Evolutionary conservation across 2,329 filamentous ascomycete species (phyloP), one percentile per base, ranked within the genome.

Genomic region (Alternaria triticina): DNA sequence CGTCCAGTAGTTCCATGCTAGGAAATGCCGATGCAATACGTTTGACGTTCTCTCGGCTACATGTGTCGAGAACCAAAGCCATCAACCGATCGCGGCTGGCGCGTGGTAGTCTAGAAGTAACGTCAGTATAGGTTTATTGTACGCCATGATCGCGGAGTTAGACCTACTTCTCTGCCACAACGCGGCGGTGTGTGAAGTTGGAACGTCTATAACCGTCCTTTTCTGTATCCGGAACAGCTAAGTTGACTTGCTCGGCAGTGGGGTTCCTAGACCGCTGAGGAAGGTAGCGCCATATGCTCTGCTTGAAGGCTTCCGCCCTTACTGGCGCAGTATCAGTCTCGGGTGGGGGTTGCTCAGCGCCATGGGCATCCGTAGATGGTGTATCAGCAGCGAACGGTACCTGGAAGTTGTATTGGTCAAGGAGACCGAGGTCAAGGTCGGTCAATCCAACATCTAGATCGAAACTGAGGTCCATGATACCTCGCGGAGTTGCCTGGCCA

Each of bases 1-100:
- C 87, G 68, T 90, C 88, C 63, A 91, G 81, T 13, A 88, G 76
- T 22, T 87, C 85, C 17, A 87, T 83, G 1, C 87, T 88, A 0
- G 88, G 88, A 66, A 91, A 91, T 0, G 88, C 89, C 1, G 83
- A 86, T 17, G 85, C 87, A 20, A 88, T 86, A 54, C 82, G 85
- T 62, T 68, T 69, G 74, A 84, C 77, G 78, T 85, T 79, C 77
- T 85, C 70, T 3, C 80, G 79, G 50, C 85, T 86, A 69, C 86
- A 89, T 5, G 86, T 88, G 54, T 84, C 83, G 36, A 92, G 79
- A 1, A 92, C 86, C 61, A 91, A 84, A 11, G 86, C 88, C 59
- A 93, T 80, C 1, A 91, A 84, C 50, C 84, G 85, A 74, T 93
- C 90, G 28, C 83, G 78, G 20, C 80, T 80, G 3, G 77, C 79